Evolutionary conservation across 345 rosid genomes (phyloP), one percentile per base, ranked within the genome.

Genomic region (Barbarea vulgaris): DNA sequence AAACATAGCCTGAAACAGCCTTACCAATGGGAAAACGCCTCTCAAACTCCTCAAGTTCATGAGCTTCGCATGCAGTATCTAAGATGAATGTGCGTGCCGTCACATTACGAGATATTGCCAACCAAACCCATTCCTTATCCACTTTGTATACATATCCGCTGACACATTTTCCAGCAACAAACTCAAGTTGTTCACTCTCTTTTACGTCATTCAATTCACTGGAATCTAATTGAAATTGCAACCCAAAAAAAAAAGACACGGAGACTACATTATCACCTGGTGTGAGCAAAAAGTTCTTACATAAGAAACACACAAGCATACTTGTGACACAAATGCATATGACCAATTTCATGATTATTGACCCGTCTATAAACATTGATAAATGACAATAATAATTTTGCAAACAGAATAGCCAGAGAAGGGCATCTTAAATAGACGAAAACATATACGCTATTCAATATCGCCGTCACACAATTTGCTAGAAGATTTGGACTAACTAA

Each of bases 121-220:
- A 69, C 91, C 91, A 92, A 4, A 81, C 88, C 99, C 99, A 92
- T 76, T 95, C 97, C 72, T 52, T 74, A 41, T 90, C 93, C 79
- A 90, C 93, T 81, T 87, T 95, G 84, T 90, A 92, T 56, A 92
- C 91, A 81, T 87, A 90, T 76, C 99, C 97, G 19, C 75, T 67
- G 55, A 87, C 83, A 66, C 44, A 19, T 76, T 87, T 82, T 47
- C 97, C 97, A 69, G 79, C 36, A 52, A 86, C 78, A 84, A 85
- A 84, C 47, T 86, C 82, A 58, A 64, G 73, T 21, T 86, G 82
- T 68, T 90, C 85, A 65, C 25, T 52, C 39, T 46, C 46, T 54
- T 73, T 50, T 24, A 75, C 67, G 46, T 65, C 84, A 58, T 53
- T 85, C 48, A 54, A 65, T 24, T 78, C 87, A 64, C 37, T 46